Evolutionary conservation across 768 basidiomycete genomes (phyloP).

Genomic region (Rhizopogon roseolus): DNA sequence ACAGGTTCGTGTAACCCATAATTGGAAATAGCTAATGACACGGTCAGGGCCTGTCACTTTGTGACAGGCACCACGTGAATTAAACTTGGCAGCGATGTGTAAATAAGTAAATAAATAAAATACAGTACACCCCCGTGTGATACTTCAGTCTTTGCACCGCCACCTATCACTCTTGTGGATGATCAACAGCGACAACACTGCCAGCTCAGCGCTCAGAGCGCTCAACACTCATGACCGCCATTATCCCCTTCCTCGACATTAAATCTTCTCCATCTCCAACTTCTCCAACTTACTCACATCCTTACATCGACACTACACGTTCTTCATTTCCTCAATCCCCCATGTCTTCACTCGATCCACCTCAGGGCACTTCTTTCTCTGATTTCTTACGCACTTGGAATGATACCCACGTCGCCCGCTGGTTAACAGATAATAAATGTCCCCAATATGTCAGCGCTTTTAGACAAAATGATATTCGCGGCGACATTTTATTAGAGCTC

Average conservation of each 20-base stretch:
- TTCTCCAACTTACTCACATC: conserved; percentile 37
- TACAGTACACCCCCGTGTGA: too few relatives aligned
- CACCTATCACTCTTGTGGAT: not conserved
- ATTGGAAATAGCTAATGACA: too few relatives aligned
- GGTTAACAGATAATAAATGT: conserved; percentile 79
- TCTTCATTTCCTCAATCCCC: conserved; percentile 38
- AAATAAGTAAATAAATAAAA: too few relatives aligned
- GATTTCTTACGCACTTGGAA: conserved; percentile 71
- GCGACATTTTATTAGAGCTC: conserved; percentile 86
- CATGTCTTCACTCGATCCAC: conserved; percentile 48
- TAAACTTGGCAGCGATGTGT: too few relatives aligned
- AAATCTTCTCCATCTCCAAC: conserved; percentile 36
- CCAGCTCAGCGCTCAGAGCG: too few relatives aligned
- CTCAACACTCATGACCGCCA: conserved; percentile 9
- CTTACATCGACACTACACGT: conserved; percentile 11
- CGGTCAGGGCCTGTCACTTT: too few relatives aligned
- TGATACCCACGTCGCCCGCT: conserved; percentile 66
- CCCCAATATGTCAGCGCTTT: conserved; percentile 64
- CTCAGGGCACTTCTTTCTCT: conserved; percentile 49
- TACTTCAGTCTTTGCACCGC: too few relatives aligned
- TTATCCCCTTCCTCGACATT: not conserved
- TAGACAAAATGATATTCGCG: conserved; percentile 83
- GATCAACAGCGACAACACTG: not conserved
- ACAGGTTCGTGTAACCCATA: too few relatives aligned
- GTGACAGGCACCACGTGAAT: too few relatives aligned